phyloP scores from a whole-genome alignment of 495 filamentous ascomycete genomes.

The Margaritispora aquatica region DNA sequence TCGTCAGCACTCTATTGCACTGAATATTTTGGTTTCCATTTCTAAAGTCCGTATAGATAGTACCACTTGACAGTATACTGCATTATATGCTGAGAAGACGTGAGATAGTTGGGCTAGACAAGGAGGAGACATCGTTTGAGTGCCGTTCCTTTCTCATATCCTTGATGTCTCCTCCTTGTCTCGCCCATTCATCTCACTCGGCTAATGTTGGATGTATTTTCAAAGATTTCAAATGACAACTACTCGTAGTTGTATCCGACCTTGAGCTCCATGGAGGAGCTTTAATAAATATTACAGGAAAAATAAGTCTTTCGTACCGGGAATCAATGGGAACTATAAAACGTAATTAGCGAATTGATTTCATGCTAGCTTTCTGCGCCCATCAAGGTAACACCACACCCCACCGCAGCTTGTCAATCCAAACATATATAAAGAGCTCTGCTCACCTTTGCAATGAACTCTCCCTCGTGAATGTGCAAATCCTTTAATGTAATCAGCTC shows the following conservation, averaged over 20 bases:
- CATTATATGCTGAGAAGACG: no score
- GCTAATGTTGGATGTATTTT: no score
- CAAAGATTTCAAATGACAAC: background rate
- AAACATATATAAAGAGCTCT: conserved; percentile 19
- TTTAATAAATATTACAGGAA: background rate
- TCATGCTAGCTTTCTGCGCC: conserved; percentile 1
- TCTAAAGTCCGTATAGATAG: no score
- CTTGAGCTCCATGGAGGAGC: background rate
- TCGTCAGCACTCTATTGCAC: conserved; percentile 30
- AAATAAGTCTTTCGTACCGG: conserved; percentile 29
- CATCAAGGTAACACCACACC: conserved; percentile 9
- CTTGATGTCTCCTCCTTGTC: no score
- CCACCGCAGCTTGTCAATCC: background rate
- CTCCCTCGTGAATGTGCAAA: conserved; percentile 58
- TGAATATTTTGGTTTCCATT: no score
- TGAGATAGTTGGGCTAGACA: no score
- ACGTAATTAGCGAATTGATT: background rate
- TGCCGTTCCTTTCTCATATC: no score
- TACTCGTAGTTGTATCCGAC: background rate
- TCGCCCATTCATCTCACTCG: no score
- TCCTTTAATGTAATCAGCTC: conserved; percentile 25
- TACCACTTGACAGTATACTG: background rate
- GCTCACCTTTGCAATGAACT: conserved; percentile 53
- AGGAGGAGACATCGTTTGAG: no score
- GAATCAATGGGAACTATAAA: conserved; percentile 49